Evolutionary conservation across 306 rosid species (phyloP), one percentile per base, ranked within the genome.

Genomic region (Ochetophila trinervis): DNA sequence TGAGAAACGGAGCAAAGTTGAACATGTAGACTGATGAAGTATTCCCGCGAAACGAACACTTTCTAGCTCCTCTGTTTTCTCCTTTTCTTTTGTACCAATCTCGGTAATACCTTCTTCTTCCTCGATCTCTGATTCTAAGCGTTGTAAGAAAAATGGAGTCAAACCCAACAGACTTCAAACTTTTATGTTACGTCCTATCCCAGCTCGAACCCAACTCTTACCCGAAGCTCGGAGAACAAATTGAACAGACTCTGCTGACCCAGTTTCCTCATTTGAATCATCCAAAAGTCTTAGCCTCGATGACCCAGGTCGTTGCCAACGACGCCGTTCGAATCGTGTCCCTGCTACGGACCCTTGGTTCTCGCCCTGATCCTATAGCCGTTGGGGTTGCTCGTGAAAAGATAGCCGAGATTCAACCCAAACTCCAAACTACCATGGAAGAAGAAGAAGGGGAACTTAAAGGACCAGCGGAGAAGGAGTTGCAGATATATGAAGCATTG

Each of bases 261-360:
- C 50, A 65, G 4, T 44, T 82, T 88, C 97, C 95, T 3, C 77
- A 86, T 55, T 75, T 91, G 0, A 17, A 73, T 0, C 79, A 88
- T 68, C 93, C 95, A 0, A 73, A 72, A 20, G 59, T 91, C 5
- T 15, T 91, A 11, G 91, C 76, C 24, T 57, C 95, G 24, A 87
- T 91, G 97, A 82, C 84, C 45, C 80, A 73, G 4, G 87, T 87
- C 23, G 68, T 91, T 1, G 23, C 57, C 19, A 36, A 88, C 6
- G 95, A 91, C 24, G 95, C 88, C 24, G 45, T 90, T 16, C 88
- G 88, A 76, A 74, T 92, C 68, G 87, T 92, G 50, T 79, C 87
- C 15, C 75, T 88, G 4, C 88, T 88, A 19, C 72, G 67, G 2
- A 70, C 81, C 15, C 82, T 91, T 5, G 97, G 95, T 40, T 74